Evolutionary conservation across 2,329 filamentous ascomycete species (phyloP).

Genomic region (Passalora sequoiae): DNA sequence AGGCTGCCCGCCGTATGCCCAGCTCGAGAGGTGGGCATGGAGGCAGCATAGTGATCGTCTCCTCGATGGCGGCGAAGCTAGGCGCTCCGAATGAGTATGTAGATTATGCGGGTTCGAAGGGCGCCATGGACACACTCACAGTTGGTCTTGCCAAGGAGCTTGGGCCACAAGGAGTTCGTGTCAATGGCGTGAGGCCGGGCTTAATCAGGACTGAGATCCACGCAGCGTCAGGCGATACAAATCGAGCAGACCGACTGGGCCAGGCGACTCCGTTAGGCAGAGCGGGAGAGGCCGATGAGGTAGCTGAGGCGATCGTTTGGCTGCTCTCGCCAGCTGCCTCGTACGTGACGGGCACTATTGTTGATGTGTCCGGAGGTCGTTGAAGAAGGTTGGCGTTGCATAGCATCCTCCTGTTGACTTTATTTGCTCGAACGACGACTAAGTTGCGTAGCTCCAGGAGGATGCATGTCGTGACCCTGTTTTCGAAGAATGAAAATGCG

Average conservation of each 20-base stretch:
- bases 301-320: conserved; percentile 30
- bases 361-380: conserved; percentile 23
- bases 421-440: too few species aligned
- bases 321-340: conserved; percentile 19
- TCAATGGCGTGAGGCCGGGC: conserved; percentile 27
- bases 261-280: conserved; percentile 23
- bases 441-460: too few species aligned
- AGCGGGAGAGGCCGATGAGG: conserved; percentile 26
- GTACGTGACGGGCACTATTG: conserved; percentile 20
- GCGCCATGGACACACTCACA: conserved; percentile 27
- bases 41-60: conserved; percentile 27
- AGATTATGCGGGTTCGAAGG: conserved; percentile 30
- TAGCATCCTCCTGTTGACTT: too few species aligned
- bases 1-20: conserved; percentile 24
- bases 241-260: conserved; percentile 21
- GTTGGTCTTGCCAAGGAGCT: conserved; percentile 27
- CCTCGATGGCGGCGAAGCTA: conserved; percentile 25
- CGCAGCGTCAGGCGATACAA: conserved; percentile 21
- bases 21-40: conserved; percentile 7
- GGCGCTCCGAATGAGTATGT: conserved; percentile 28
- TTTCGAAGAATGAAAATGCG: too few species aligned
- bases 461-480: too few species aligned
- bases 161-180: conserved; percentile 22
- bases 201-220: conserved; percentile 29
- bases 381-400: neutral